Evolutionary conservation across 192 early-diverging fungal species (phyloP), one percentile per base, ranked within the genome.

Genomic region (Backusella tarrabulga): DNA sequence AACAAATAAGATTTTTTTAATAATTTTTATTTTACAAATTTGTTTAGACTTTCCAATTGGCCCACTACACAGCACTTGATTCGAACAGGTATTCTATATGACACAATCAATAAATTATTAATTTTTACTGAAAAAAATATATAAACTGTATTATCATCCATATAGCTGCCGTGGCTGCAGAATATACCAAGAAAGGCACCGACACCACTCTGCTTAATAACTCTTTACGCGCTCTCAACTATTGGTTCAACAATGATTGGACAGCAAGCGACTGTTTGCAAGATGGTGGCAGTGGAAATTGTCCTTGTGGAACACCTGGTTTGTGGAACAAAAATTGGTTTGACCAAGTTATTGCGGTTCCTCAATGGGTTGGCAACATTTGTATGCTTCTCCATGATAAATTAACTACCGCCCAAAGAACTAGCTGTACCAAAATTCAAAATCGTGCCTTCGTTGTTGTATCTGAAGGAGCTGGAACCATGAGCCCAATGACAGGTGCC

Each of bases 281-380:
- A 34, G 29, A 41, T 3, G 78, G 78, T 26, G 78, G 78, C 4
- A 67, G 46, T 19, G 50, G 29, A n/a, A 69, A 72, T 11, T 80
- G 78, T 34, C 74, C 73, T 44, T 80, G 78, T 71, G 78, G 78
- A 29, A 80, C 78, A 9, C 78, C 78, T 4, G 78, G 78, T 15
- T 54, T 80, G 23, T 80, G 78, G 78, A 80, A 75, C n/a, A 76
- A 74, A 17, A 80, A 80, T 36, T 80, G 78, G 78, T 80, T 70
- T 36, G 74, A 68, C 29, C 73, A 80, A 46, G 74, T 77, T 8
- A 68, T 75, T 34, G 14, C 63, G 6, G 36, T 75, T 40, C 74
- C 74, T 32, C 29, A 34, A 2, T 19, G 29, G 21, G 4, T 75
- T 32, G 63, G 74, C 23, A 41, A 67, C 67, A 69, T 74, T 3